These are phyloP conservation scores for Xerocomellus chrysenteron DNA, from an alignment of 768 basidiomycete genomes.

Conservation along the genomic window DNA sequence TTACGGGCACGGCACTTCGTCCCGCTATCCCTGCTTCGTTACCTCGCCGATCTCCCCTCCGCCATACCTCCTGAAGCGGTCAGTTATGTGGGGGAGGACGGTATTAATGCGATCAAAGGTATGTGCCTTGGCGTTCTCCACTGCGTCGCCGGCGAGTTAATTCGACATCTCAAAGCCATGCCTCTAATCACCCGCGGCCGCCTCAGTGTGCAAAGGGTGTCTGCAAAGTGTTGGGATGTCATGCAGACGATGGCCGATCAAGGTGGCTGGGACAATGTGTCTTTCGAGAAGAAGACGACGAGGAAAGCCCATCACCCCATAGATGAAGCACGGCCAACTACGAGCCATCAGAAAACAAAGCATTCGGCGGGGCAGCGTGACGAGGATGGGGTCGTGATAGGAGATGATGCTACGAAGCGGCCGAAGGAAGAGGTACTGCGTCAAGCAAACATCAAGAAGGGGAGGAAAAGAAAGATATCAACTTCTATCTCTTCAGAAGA, in stretches of 20 bases:
- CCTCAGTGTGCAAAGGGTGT: constrained; percentile 84
- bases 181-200: constrained; percentile 76
- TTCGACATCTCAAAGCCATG: constrained; percentile 53
- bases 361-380: background rate
- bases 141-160: constrained; percentile 1
- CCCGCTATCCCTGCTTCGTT: constrained; percentile 70
- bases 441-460: background rate
- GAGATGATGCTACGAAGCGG: constrained; percentile 1
- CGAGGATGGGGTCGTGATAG: background rate
- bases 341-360: background rate
- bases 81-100: constrained; percentile 65
- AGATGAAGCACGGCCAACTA: background rate
- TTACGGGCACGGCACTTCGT: constrained; percentile 70
- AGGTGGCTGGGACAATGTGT: constrained; percentile 75
- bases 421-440: background rate
- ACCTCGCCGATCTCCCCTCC: constrained; percentile 47
- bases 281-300: constrained; percentile 40
- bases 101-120: constrained; percentile 66
- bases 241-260: constrained; percentile 59
- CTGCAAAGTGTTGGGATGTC: constrained; percentile 60
- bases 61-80: constrained; percentile 49
- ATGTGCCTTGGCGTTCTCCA: constrained; percentile 13
- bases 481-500: background rate
- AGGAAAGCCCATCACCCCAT: background rate
- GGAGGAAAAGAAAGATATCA: constrained; percentile 27